Conservation (phyloP, 257 asterid species). For the Fraxinus pennsylvanica region DNA sequence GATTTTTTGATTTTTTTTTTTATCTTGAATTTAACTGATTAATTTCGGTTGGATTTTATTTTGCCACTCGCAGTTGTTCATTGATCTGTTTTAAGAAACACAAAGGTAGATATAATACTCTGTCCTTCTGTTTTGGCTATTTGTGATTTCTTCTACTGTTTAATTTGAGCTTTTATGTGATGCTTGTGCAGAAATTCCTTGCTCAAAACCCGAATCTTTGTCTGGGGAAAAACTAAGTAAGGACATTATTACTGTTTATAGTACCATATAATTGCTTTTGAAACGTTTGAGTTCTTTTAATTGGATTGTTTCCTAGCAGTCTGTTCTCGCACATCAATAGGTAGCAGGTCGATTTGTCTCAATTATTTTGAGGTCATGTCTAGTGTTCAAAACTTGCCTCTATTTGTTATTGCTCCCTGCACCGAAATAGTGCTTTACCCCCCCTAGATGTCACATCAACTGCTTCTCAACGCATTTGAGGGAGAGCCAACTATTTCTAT, state of each 20-base stretch:
- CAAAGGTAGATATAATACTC: conserved; percentile 53
- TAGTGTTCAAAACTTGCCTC: not conserved
- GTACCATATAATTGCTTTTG: not conserved
- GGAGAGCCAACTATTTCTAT: not conserved
- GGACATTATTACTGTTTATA: conserved; percentile 14
- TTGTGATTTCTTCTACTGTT: not conserved
- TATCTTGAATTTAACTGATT: not conserved
- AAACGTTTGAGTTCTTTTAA: not conserved
- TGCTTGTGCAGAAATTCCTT: conserved; percentile 60
- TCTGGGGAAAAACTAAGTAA: conserved; percentile 35
- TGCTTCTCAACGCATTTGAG: not conserved
- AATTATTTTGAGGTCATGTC: not conserved
- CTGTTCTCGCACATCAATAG: not conserved
- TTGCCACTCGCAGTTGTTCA: conserved; percentile 57
- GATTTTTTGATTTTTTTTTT: conserved; percentile 3
- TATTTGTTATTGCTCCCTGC: not conserved
- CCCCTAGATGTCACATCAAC: not conserved
- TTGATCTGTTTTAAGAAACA: conserved; percentile 78
- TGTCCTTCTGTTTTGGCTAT: not conserved
- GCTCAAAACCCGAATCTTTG: conserved; percentile 47
- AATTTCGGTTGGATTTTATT: conserved; percentile 30
- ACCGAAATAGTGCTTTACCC: not conserved
- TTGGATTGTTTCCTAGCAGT: not conserved
- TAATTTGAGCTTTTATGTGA: conserved; percentile 16
- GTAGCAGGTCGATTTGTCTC: not conserved